Evolutionary conservation across 2,329 filamentous ascomycete genomes (phyloP), one percentile per base, ranked within the genome.

Genomic region (Daldinia sp.): DNA sequence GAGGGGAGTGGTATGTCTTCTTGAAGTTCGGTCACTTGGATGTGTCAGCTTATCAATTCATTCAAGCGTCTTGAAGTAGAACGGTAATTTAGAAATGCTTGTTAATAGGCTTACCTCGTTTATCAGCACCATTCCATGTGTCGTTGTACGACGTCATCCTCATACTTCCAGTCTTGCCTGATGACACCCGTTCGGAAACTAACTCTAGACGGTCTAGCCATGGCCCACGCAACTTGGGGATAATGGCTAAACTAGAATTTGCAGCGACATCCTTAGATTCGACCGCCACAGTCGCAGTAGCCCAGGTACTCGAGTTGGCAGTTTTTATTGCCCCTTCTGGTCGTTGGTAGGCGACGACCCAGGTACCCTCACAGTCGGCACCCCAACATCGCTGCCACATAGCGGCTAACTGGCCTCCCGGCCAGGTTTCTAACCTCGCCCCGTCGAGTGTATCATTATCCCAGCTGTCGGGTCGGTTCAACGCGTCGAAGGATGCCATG

Each of bases 281-380:
- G 33, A 75, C 56, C 4, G 71, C 73, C 13, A 73, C 64, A 6
- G 67, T 69, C 9, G 73, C 68, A 26, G 53, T 50, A 4, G 35
- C 65, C 67, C 68, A 74, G 13, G 63, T 70, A 44, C 69, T 75
- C 9, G 63, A 67, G 46, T 76, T 76, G 1, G 74, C 73, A 13
- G 72, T 71, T 35, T 75, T 73, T 30, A 76, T 70, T 35, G 67
- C 69, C 5, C 69, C 72, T 42, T 75, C 73, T 9, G 69, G 71
- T 6, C 74, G 65, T 67, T 76, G 74, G 53, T 74, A 76, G 6
- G 74, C 74, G 13, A 76, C 65, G 23, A 70, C 39, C 70, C 70
- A 76, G 6, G 57, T 65, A 2, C 74, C 74, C 4, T 54, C 23
- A 13, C 67, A 62, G 23, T 69, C 65, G 9, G 48, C 26, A 0